phyloP scores from a whole-genome alignment of 2,329 filamentous ascomycete species.

The Cylindrodendrum hubeiense region DNA sequence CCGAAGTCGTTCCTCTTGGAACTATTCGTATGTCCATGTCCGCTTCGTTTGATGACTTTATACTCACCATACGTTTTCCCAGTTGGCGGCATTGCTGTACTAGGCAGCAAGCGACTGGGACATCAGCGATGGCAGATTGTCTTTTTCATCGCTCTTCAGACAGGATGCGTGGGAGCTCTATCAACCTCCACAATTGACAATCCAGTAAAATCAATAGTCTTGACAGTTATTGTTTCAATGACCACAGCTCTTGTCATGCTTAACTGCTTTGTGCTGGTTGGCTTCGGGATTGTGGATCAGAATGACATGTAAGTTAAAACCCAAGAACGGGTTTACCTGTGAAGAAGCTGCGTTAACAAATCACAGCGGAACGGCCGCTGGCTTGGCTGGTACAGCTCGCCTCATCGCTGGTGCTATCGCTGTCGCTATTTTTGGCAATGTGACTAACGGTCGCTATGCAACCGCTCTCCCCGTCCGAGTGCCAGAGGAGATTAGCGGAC shows the following conservation, averaged over 20 bases:
- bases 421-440: conserved; percentile 24
- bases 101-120: conserved; percentile 16
- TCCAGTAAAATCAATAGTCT: conserved; percentile 19
- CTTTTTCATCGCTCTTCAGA: conserved; percentile 20
- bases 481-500: not conserved
- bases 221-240: conserved; percentile 24
- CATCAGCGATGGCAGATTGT: conserved; percentile 27
- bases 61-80: not conserved
- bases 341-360: not conserved
- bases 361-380: conserved; percentile 15
- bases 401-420: conserved; percentile 19
- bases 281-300: conserved; percentile 27
- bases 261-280: conserved; percentile 27
- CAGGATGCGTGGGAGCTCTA: conserved; percentile 14
- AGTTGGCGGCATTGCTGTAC: conserved; percentile 20
- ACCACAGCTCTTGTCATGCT: conserved; percentile 25
- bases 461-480: conserved; percentile 2
- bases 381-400: conserved; percentile 19
- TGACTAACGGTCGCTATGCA: conserved; percentile 22
- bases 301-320: conserved; percentile 14
- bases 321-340: fast-evolving
- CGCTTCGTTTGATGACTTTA: not conserved
- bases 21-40: conserved; percentile 10
- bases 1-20: conserved; percentile 16
- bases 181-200: conserved; percentile 20